These are phyloP conservation scores for Eimeria acervulina DNA, from an alignment of 169 alveolate genomes.

Conservation along the genomic window DNA sequence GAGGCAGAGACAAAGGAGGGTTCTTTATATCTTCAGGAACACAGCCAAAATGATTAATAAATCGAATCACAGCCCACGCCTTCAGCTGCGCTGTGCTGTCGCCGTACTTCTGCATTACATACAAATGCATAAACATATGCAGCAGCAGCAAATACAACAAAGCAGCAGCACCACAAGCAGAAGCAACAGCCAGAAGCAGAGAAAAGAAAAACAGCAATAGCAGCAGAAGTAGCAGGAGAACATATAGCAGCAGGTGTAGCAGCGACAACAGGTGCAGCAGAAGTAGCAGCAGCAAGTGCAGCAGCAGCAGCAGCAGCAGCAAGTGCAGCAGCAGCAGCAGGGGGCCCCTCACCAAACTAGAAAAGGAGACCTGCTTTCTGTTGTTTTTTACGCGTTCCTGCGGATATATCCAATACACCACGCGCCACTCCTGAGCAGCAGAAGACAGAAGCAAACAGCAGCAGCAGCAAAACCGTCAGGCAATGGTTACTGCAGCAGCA, in stretches of 20 bases:
- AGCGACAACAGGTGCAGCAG: background rate
- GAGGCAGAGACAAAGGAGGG: conserved; percentile 62
- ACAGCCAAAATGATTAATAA: conserved; percentile 61
- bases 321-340: conserved; percentile 19
- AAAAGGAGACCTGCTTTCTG: conserved; percentile 79
- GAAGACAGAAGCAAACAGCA: background rate
- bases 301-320: conserved; percentile 39
- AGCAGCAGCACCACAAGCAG: too few relatives aligned
- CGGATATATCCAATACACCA: conserved; percentile 79
- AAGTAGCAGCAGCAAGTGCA: background rate
- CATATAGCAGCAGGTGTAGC: background rate
- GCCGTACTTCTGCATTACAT: conserved; percentile 48
- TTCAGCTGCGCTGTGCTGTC: conserved; percentile 65
- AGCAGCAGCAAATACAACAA: background rate
- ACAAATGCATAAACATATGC: background rate
- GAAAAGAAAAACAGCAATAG: background rate
- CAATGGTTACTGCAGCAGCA: background rate
- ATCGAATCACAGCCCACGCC: conserved; percentile 79
- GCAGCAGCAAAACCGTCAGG: background rate
- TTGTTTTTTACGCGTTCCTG: conserved; percentile 72
- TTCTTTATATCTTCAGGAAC: conserved; percentile 77
- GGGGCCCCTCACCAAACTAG: conserved; percentile 38
- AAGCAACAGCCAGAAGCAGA: background rate
- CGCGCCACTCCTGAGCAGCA: conserved; percentile 76
- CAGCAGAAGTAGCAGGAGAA: background rate